Evolutionary conservation across 2,329 filamentous ascomycete genomes (phyloP), one percentile per base, ranked within the genome.

Genomic region (Stachybotrys echinatus): DNA sequence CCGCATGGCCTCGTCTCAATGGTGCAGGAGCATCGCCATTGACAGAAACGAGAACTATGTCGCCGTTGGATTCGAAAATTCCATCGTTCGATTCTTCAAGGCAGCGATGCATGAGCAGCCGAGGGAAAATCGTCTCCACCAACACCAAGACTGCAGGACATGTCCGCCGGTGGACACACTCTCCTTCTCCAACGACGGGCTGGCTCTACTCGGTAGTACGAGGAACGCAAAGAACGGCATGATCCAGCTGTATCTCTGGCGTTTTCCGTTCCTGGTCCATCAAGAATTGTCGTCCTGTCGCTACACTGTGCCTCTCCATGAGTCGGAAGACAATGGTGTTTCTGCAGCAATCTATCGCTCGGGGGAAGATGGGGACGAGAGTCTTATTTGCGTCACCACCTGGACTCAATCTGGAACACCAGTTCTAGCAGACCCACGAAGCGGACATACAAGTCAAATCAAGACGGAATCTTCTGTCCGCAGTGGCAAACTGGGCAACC

Each of bases 341-440:
- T 66, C 69, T 0, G 59, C 67, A 0, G 67, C 65, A 3, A 58
- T 70, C n/a, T 67, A 66, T 46, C 61, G 67, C 10, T 61, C 65
- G 1, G 63, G 61, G 5, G 44, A 51, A 12, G 59, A 64, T 6
- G 63, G 59, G 4, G 66, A 68, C 27, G 68, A 69, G 14, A 59
- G 65, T 39, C 48, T 72, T 17, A 52, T 73, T 5, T 71, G 69
- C 47, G 58, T 73, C 17, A 67, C 64, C 1, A 72, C 69, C 0
- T 73, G 70, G 70, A 73, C 70, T 2, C 70, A 72, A 51, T 71
- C 68, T 2, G 70, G 70, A 3, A 58, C 59, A n/a, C 70, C 70
- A 0, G 53, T 72, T 5, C 58, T 73, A 3, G 59, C 71, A 3
- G 68, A 72, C 46, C 68, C 69, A 10, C 58, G 62, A 44, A 65